phyloP scores from a whole-genome alignment of 768 basidiomycete species.

The Lanmaoa pseudosensibilis region DNA sequence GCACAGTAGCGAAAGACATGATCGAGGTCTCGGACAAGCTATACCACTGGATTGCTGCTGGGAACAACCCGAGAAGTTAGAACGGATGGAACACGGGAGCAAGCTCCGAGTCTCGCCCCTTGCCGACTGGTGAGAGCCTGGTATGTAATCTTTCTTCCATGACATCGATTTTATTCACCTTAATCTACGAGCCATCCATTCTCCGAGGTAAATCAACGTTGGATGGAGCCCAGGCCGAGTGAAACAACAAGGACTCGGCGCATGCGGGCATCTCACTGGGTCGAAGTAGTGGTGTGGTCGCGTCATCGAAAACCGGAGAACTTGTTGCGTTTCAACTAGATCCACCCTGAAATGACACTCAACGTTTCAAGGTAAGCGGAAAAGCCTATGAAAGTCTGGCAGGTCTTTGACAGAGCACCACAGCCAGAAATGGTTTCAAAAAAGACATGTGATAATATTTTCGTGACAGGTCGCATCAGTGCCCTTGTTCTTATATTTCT shows the following conservation, averaged over 20 bases:
- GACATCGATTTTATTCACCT: not conserved
- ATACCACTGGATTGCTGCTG: no score
- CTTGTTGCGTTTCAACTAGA: not conserved
- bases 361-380: not conserved
- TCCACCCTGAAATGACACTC: not conserved
- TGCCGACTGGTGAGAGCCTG: not conserved
- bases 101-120: not conserved
- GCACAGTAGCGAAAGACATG: constrained; percentile 20
- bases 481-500: no score
- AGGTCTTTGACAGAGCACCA: not conserved
- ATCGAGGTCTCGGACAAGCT: not conserved
- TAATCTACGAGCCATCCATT: no score
- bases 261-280: no score
- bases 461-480: no score
- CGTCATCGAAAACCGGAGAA: not conserved
- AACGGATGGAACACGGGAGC: no score
- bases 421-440: not conserved
- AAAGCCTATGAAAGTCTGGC: not conserved
- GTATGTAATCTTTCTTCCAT: not conserved
- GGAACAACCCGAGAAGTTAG: no score
- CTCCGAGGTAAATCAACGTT: not conserved
- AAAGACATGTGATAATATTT: not conserved
- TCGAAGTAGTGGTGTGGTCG: no score
- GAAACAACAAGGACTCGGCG: not conserved
- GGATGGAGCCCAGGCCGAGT: no score